Conservation (phyloP, 768 basidiomycete genomes). For the Cyclocybe aegerita region DNA sequence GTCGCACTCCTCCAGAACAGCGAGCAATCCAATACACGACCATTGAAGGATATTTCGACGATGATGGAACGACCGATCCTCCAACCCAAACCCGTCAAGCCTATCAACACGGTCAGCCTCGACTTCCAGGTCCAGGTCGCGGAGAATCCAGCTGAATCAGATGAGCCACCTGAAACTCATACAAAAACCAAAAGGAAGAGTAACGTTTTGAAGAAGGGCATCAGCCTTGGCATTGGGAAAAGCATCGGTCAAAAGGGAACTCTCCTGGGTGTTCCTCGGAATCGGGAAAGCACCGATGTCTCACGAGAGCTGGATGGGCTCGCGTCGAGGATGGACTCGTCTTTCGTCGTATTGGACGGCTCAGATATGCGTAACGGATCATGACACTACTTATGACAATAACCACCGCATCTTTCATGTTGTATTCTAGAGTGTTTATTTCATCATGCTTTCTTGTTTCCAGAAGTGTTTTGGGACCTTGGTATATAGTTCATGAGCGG, state of each 20-base stretch:
- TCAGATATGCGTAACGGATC: not conserved
- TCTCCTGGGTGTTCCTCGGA: not conserved
- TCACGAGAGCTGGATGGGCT: not conserved
- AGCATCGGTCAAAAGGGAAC: constrained; percentile 5
- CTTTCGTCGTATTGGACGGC: not conserved
- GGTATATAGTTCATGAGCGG: not conserved
- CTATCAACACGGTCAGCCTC: constrained; percentile 19
- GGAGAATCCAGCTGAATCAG: constrained; percentile 7
- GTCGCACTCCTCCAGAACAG: not conserved
- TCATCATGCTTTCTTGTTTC: not conserved
- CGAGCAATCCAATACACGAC: not conserved
- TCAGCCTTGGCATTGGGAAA: constrained; percentile 8
- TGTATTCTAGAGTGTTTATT: no score
- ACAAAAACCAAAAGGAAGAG: constrained; percentile 12
- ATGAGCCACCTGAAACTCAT: constrained; percentile 1
- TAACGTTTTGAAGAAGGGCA: constrained; percentile 4
- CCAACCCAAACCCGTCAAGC: constrained; percentile 23
- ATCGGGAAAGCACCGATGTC: not conserved
- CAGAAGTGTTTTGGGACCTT: no score
- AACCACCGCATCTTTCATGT: no score
- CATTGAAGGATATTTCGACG: not conserved
- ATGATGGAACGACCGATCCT: constrained; percentile 6
- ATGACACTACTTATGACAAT: no score
- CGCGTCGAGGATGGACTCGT: constrained; percentile 4
- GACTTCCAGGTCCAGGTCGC: constrained; percentile 21